Base-by-base conservation (phyloP, 2,329 filamentous ascomycete species). In the Botrytis cinerea region DNA sequence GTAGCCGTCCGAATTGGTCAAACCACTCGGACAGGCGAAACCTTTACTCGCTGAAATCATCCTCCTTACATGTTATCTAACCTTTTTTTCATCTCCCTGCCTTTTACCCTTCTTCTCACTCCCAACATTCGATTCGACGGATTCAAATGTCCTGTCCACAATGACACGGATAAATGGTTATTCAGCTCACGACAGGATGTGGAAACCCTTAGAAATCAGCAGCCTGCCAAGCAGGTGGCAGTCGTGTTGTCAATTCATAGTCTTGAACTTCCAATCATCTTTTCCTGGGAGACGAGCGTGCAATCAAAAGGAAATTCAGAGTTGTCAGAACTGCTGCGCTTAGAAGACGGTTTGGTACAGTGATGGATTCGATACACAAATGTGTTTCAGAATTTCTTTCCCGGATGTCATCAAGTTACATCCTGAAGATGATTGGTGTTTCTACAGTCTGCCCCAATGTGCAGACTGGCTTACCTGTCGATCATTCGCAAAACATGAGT, bases 351-450 rank as follows among this genome's bases (percentile, higher is more conserved):
- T 68, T 64, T 54, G 45, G 63, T 66, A 9, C 43, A 35, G 43
- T 18, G 20, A 22, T 28, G 46, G 8, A 14, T 20, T 18, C 38
- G 2, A 18, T 59, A 59, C 18, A 32, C 35, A 20, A 25, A 43
- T 32, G 20, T 69, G 48, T 57, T 32, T 35, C 16, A 43, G 12
- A 28, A 28, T 57, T 57, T 16, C 51, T 20, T 25, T 57, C 18
- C 48, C 38, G 66, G 48, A 43, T 69, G 66, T 32, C 38, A 57
- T 25, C n/a, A 25, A 32, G 38, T 69, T 57, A 45, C 66, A 69
- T 4, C 18, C 61, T 48, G 38, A 54, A n/a, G 25, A 20, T 48
- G 16, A 28, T 57, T 57, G 25, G 35, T 22, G 64, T 57, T 25
- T 43, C 43, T 32, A 7, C 35, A 32, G 54, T 32, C 10, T 25